Conservation (phyloP, 176 grass and related monocot species). For the Miscanthus lutarioriparius region DNA sequence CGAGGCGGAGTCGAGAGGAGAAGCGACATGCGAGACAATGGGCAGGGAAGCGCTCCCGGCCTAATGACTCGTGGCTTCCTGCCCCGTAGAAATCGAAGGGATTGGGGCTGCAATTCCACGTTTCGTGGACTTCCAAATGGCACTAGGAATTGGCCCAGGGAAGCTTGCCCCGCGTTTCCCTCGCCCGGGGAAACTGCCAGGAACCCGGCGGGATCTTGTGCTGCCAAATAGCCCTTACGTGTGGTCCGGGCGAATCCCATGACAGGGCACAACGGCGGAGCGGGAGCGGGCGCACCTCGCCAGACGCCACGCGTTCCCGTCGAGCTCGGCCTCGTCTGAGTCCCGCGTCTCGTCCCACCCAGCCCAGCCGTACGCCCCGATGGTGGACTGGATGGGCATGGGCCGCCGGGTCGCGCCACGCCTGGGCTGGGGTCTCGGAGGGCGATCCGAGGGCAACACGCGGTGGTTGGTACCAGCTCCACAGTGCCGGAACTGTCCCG, state of each 20-base stretch:
- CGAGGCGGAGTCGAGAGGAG: too few species aligned
- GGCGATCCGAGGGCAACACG: conserved; percentile 12
- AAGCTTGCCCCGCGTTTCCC: too few species aligned
- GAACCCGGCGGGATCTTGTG: too few species aligned
- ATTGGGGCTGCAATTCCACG: too few species aligned
- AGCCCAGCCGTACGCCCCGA: conserved; percentile 2
- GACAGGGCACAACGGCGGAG: neutral
- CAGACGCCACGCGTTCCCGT: neutral
- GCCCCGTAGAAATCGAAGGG: too few species aligned
- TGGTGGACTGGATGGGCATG: neutral
- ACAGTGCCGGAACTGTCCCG: neutral
- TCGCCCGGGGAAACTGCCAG: too few species aligned
- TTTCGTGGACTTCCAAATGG: too few species aligned
- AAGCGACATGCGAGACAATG: too few species aligned
- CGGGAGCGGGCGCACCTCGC: neutral
- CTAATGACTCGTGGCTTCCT: too few species aligned
- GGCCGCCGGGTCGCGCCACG: neutral
- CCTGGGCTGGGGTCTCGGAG: neutral
- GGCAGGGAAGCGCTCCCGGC: too few species aligned
- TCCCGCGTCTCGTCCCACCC: neutral
- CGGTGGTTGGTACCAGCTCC: conserved; percentile 7
- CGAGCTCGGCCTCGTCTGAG: neutral
- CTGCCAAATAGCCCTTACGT: too few species aligned
- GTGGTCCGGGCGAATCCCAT: conserved; percentile 49
- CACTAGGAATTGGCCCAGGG: too few species aligned